These are phyloP conservation scores for Dianthus caryophyllus DNA, from an alignment of 148 eudicot genomes.

Conservation along the genomic window DNA sequence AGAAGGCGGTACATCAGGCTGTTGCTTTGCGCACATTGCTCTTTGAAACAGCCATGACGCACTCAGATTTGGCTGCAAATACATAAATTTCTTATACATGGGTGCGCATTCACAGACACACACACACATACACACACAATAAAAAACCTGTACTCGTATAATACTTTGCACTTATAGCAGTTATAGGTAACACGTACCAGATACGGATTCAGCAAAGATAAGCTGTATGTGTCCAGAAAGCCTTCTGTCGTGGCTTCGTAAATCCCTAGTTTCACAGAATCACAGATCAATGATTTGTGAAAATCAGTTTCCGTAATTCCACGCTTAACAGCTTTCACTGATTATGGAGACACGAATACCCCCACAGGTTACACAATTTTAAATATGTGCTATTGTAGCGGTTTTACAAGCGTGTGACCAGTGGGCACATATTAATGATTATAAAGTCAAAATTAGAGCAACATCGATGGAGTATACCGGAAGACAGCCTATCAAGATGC, in stretches of 20 bases:
- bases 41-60: constrained; percentile 98
- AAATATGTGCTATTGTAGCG: too few relatives aligned
- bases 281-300: background rate
- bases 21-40: constrained; percentile 93
- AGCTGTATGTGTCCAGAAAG: constrained; percentile 55
- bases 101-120: too few relatives aligned
- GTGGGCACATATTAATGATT: too few relatives aligned
- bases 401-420: too few relatives aligned
- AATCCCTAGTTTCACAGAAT: constrained; percentile 48
- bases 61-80: constrained; percentile 80
- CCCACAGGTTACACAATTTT: too few relatives aligned
- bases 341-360: too few relatives aligned
- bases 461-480: constrained; percentile 33
- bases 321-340: too few relatives aligned
- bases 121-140: too few relatives aligned
- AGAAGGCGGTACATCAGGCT: constrained; percentile 64
- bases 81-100: background rate
- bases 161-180: background rate
- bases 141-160: too few relatives aligned
- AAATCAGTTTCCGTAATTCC: background rate
- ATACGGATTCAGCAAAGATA: constrained; percentile 90
- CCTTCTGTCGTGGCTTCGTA: constrained; percentile 56
- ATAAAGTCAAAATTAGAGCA: background rate
- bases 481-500: constrained; percentile 81
- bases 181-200: constrained; percentile 46